Conservation (phyloP, 352 stramenopile genomes). For the Globisporangium solare region DNA sequence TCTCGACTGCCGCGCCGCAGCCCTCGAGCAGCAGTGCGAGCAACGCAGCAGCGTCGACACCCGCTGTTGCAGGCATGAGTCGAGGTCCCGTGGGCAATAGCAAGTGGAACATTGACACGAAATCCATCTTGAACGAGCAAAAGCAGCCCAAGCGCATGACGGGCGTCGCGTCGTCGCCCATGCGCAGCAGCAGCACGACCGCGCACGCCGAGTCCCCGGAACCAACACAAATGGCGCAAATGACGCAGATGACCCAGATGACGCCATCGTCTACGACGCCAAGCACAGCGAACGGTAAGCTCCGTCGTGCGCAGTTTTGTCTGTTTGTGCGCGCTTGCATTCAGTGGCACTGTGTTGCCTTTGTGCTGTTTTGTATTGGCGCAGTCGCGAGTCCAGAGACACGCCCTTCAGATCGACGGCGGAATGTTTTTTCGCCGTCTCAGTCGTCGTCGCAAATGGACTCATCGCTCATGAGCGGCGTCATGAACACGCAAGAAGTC, state of each 20-base stretch:
- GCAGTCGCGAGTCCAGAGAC: background rate
- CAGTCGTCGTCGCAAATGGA: background rate
- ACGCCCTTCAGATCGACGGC: background rate
- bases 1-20: background rate
- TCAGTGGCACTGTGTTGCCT: background rate
- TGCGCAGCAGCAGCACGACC: background rate
- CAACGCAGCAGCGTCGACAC: conserved; percentile 8
- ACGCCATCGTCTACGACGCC: background rate
- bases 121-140: conserved; percentile 49
- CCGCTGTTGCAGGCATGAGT: conserved; percentile 2
- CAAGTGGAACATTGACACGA: conserved; percentile 76
- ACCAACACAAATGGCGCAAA: conserved; percentile 15
- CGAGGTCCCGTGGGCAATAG: conserved; percentile 44
- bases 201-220: background rate
- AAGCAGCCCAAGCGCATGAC: conserved; percentile 19
- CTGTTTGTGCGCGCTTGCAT: background rate
- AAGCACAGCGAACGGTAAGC: background rate
- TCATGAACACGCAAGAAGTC: conserved; percentile 51
- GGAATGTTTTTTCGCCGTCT: conserved; percentile 8
- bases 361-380: background rate
- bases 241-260: conserved; percentile 16
- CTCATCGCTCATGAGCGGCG: conserved; percentile 2
- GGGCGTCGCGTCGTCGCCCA: conserved; percentile 8
- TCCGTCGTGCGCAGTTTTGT: background rate
- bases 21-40: conserved; percentile 4